A percentile compares a stretch with the other conserved stretches of the same genome.
Conservation (phyloP, 306 rosid species). For the Begonia loranthoides region DNA sequence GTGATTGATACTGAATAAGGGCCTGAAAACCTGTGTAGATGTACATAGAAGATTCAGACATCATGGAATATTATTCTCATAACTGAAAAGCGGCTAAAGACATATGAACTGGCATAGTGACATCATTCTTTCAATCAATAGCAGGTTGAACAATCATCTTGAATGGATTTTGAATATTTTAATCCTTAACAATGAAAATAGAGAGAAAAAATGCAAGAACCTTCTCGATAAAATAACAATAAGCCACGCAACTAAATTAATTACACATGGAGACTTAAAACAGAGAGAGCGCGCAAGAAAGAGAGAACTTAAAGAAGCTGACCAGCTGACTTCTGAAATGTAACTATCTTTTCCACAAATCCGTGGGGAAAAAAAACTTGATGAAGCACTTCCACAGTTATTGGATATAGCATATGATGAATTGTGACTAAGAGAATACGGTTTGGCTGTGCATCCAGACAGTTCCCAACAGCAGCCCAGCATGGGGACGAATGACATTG, state of each 20-base stretch:
- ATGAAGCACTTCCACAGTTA: conserved; percentile 98
- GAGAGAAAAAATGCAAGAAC: too few species aligned
- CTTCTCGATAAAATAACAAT: too few species aligned
- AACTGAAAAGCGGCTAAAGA: neutral
- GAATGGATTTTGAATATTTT: too few species aligned
- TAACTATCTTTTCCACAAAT: conserved; percentile 96
- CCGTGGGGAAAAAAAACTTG: conserved; percentile 99
- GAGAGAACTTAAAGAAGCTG: conserved; percentile 68
- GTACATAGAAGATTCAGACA: conserved; percentile 14
- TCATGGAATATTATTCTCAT: neutral
- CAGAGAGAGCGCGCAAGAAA: conserved; percentile 31
- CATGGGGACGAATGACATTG: conserved; percentile 78
- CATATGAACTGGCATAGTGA: neutral
- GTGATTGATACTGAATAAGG: conserved; percentile 77
- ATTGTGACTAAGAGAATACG: conserved; percentile 95
- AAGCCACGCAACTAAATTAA: too few species aligned
- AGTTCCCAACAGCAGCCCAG: conserved; percentile 58
- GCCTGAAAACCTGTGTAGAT: conserved; percentile 83
- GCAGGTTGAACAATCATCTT: too few species aligned
- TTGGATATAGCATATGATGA: conserved; percentile 98
- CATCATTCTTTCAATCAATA: too few species aligned
- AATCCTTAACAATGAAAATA: too few species aligned
- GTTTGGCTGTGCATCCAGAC: conserved; percentile 80
- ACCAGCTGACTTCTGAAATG: conserved; percentile 99
- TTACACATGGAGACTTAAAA: too few species aligned